Evolutionary conservation across 257 asterid species (phyloP).

Genomic region (Cynanchum wilfordii): DNA sequence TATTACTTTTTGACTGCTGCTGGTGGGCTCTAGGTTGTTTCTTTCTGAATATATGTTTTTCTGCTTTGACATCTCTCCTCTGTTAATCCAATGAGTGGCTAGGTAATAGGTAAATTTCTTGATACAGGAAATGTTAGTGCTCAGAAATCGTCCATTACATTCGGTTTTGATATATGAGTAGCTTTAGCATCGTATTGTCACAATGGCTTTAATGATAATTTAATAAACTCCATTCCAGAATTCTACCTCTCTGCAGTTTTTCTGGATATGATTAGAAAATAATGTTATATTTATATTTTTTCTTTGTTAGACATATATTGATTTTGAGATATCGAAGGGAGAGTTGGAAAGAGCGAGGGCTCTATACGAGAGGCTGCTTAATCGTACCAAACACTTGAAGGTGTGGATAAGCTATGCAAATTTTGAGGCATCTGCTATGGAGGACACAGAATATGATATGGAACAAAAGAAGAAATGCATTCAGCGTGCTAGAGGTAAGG

Average conservation of each 20-base stretch:
- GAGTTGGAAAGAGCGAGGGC: slow-evolving; percentile 79
- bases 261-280: not conserved
- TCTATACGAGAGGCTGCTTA: slow-evolving; percentile 80
- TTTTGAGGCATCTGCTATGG: slow-evolving; percentile 74
- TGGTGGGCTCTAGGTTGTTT: not conserved
- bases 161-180: not conserved
- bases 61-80: not conserved
- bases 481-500: slow-evolving; percentile 72
- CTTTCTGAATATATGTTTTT: not conserved
- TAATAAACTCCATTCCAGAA: not conserved
- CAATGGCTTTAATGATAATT: not conserved
- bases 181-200: not conserved
- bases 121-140: not conserved
- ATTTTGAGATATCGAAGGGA: slow-evolving; percentile 85
- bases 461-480: slow-evolving; percentile 52
- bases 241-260: not conserved
- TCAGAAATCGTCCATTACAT: not conserved
- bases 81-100: not conserved
- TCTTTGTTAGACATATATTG: slow-evolving; percentile 73
- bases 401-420: slow-evolving; percentile 98
- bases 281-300: slow-evolving; percentile 7
- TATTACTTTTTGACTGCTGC: not conserved
- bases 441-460: slow-evolving; percentile 46
- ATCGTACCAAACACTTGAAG: slow-evolving; percentile 90
- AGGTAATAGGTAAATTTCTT: not conserved